phyloP scores from a whole-genome alignment of 169 alveolate genomes.

The Plasmodium vivax region DNA sequence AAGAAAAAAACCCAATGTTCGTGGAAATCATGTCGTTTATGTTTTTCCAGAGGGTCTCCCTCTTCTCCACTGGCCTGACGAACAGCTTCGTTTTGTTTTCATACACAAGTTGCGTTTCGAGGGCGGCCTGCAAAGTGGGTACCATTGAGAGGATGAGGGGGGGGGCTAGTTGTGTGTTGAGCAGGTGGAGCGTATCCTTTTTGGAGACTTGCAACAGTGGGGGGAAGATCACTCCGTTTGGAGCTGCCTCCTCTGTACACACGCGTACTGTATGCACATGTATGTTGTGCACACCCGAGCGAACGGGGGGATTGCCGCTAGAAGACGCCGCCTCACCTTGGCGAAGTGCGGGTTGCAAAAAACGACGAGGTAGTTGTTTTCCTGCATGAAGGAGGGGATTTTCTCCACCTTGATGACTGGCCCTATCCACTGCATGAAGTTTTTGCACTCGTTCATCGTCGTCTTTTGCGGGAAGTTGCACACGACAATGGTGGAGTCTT shows the following conservation, averaged over 20 bases:
- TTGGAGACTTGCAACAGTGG: background rate
- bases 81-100: slow-evolving; percentile 63
- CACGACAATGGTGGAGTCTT: slow-evolving; percentile 81
- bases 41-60: slow-evolving; percentile 60
- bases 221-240: background rate
- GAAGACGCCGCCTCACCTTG: slow-evolving; percentile 67
- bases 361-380: slow-evolving; percentile 77
- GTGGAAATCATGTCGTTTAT: slow-evolving; percentile 65
- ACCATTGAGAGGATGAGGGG: background rate
- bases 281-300: background rate
- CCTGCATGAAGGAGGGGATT: slow-evolving; percentile 60
- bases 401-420: slow-evolving; percentile 84
- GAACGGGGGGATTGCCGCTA: background rate
- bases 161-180: background rate
- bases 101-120: slow-evolving; percentile 54
- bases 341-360: slow-evolving; percentile 79
- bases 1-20: slow-evolving; percentile 30
- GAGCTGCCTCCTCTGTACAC: background rate
- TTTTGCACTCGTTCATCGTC: slow-evolving; percentile 78
- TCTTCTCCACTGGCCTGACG: slow-evolving; percentile 38
- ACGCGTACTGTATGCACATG: background rate
- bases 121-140: slow-evolving; percentile 12
- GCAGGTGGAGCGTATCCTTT: background rate
- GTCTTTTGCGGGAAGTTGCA: slow-evolving; percentile 78
- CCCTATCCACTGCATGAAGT: slow-evolving; percentile 83